Conservation (phyloP, 176 grass and related monocot species). For the Themeda triandra region DNA sequence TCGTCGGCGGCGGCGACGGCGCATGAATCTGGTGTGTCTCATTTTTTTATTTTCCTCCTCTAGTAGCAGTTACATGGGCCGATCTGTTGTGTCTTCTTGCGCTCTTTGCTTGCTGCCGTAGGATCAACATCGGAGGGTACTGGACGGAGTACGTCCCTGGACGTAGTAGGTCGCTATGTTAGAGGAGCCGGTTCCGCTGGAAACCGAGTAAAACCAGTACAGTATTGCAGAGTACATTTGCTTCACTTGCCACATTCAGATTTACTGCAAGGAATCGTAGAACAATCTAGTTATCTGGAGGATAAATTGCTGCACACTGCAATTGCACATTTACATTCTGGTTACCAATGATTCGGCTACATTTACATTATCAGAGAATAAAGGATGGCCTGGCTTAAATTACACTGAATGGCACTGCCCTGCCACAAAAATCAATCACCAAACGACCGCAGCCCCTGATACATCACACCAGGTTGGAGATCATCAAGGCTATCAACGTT, state of each 20-base stretch:
- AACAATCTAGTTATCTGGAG: background rate
- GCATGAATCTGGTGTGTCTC: no score
- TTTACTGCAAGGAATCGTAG: background rate
- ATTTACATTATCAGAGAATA: background rate
- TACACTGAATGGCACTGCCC: background rate
- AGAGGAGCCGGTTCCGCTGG: no score
- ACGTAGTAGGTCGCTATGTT: no score
- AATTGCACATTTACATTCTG: background rate
- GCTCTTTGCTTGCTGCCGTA: no score
- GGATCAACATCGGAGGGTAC: no score
- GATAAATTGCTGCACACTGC: background rate
- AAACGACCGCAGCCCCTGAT: slow-evolving; percentile 59
- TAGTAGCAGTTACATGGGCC: no score
- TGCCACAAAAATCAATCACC: slow-evolving; percentile 34
- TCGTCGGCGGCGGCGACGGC: no score
- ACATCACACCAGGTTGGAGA: slow-evolving; percentile 64
- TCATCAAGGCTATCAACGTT: slow-evolving; percentile 67
- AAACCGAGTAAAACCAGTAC: background rate
- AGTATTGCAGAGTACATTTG: background rate
- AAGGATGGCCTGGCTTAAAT: background rate
- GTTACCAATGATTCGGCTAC: background rate
- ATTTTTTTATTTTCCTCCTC: no score
- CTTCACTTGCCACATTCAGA: background rate
- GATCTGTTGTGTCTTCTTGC: no score
- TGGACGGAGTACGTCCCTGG: no score